Base-by-base conservation (phyloP, 2,329 filamentous ascomycete genomes). In the Rasamsonia emersonii region DNA sequence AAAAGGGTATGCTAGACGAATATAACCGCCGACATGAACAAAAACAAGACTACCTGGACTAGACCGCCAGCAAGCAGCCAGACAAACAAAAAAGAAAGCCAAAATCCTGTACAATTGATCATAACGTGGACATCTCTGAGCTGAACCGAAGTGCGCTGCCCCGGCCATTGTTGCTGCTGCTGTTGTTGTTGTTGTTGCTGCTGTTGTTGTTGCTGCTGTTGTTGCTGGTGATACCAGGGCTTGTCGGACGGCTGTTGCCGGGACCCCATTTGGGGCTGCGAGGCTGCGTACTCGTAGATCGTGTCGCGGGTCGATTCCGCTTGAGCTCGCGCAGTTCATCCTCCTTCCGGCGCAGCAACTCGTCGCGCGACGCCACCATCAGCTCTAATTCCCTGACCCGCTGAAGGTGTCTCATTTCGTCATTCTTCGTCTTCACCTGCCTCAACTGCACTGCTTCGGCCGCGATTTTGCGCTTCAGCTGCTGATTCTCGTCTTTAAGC, bases 281-380 rank as follows among this genome's bases (percentile, higher is more conserved):
- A 6, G 60, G 60, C 33, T 62, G 58, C 10, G 57, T 58, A 33
- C 60, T 64, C 1, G 60, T 62, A 3, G 60, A 59, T 11, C 60
- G 51, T 20, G 59, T 64, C 1, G 57, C 56, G 3, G 60, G 60
- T 0, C 60, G 56, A 31, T 62, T 62, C 35, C 60, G 64, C 38
- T 58, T 61, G 31, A 67, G 49, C 11, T 59, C 56, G 9, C 58
- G 57, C 24, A 65, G 45, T 36, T 67, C 64, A 10, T 66, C 64
- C 32, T 67, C 61, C 28, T 65, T 60, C 30, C 48, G 55, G 26
- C 49, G 56, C 8, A 67, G 40, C 9, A 65, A 36, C 11, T 56
- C 50, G 17, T 67, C 61, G 9, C 59, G 53, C 1, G 46, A 43
- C 9, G 50, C 46, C 10, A 63, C 41, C 1, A 47, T 49, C 3